phyloP scores from a whole-genome alignment of 208 protist species.

The Leishmania lainsoni region DNA sequence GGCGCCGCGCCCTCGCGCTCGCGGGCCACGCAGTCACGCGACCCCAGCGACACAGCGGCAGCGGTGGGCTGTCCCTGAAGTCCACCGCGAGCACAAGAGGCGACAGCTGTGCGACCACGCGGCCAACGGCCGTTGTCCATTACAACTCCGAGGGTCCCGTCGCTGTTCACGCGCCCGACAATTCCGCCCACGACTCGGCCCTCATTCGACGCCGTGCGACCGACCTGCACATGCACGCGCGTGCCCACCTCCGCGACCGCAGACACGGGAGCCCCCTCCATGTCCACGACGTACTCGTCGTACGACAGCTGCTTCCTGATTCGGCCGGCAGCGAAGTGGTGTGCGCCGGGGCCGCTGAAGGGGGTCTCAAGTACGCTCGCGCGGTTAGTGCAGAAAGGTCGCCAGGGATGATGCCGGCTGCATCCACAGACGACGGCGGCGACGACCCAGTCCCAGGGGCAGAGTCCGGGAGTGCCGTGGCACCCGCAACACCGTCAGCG shows the following conservation, averaged over 20 bases:
- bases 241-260: slow-evolving; percentile 81
- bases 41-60: slow-evolving; percentile 36
- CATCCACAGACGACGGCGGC: not conserved
- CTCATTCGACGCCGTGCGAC: slow-evolving; percentile 26
- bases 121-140: slow-evolving; percentile 84
- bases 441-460: not conserved
- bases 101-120: slow-evolving; percentile 68
- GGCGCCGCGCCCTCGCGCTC: no score
- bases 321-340: slow-evolving; percentile 67
- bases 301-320: slow-evolving; percentile 51
- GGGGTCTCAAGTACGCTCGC: slow-evolving; percentile 68
- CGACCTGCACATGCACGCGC: slow-evolving; percentile 65
- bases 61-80: slow-evolving; percentile 36
- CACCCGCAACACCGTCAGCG: not conserved
- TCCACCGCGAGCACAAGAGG: slow-evolving; percentile 7
- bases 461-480: not conserved
- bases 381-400: slow-evolving; percentile 18
- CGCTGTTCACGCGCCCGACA: slow-evolving; percentile 80
- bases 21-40: not conserved
- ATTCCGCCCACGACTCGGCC: slow-evolving; percentile 69
- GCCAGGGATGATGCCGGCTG: slow-evolving; percentile 7
- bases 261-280: slow-evolving; percentile 69
- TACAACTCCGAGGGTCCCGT: slow-evolving; percentile 83
- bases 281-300: slow-evolving; percentile 69
- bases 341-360: slow-evolving; percentile 58